These are phyloP conservation scores for Anethum foeniculum DNA, from an alignment of 140 eudicot genomes.

Conservation along the genomic window DNA sequence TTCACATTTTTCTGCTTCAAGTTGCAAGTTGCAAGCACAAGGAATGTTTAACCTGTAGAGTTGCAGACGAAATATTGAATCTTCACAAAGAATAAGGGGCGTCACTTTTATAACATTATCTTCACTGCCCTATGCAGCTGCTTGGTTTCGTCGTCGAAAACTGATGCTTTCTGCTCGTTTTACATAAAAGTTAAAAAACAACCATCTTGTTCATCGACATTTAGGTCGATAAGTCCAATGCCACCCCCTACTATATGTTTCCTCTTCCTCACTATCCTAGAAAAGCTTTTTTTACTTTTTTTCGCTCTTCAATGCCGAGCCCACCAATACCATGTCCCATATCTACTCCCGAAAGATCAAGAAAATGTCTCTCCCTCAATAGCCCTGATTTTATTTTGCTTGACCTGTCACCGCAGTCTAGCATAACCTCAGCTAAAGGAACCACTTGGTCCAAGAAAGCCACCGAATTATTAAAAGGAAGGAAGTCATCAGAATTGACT, in stretches of 20 bases:
- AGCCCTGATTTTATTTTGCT: background rate
- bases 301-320: slow-evolving; percentile 1
- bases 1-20: background rate
- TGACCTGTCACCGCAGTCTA: slow-evolving; percentile 1
- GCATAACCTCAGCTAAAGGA: background rate
- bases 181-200: background rate
- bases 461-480: slow-evolving; percentile 6
- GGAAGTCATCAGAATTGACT: slow-evolving; percentile 20
- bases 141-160: background rate
- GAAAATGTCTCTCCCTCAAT: background rate
- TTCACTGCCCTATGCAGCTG: background rate
- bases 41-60: background rate
- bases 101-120: background rate
- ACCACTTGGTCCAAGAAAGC: slow-evolving; percentile 19
- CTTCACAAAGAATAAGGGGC: background rate
- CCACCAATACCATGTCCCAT: slow-evolving; percentile 3
- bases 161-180: background rate
- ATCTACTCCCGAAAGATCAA: background rate
- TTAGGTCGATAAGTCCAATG: background rate
- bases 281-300: background rate
- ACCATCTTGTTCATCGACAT: background rate
- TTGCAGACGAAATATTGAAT: background rate
- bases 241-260: background rate
- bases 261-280: background rate
- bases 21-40: background rate